Evolutionary conservation across 2,329 filamentous ascomycete genomes (phyloP).

Genomic region (Xylaria sp.): DNA sequence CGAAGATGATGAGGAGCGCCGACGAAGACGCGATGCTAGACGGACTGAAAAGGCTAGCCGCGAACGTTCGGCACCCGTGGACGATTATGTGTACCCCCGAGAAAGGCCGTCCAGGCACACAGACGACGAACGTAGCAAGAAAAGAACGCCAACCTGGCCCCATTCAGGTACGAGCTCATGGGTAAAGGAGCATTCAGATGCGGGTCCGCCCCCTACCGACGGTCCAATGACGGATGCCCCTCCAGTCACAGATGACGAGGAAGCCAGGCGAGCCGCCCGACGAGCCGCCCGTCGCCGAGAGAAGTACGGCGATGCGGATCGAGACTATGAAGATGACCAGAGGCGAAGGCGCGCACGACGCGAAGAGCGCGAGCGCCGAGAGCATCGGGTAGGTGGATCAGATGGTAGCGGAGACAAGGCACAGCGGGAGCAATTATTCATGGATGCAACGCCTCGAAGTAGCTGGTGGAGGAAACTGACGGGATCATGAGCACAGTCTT

Average conservation of each 20-base stretch:
- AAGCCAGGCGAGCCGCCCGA: slow-evolving; percentile 62
- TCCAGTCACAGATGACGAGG: slow-evolving; percentile 58
- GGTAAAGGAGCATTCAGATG: slow-evolving; percentile 73
- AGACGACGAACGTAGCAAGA: slow-evolving; percentile 51
- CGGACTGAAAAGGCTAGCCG: slow-evolving; percentile 56
- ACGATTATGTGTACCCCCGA: slow-evolving; percentile 58
- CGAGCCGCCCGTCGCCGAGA: slow-evolving; percentile 59
- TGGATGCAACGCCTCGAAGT: slow-evolving; percentile 61
- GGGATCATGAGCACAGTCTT: slow-evolving; percentile 43
- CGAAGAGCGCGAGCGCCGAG: slow-evolving; percentile 55
- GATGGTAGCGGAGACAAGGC: slow-evolving; percentile 52
- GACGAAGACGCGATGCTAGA: slow-evolving; percentile 64
- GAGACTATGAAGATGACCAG: slow-evolving; percentile 58
- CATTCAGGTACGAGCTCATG: slow-evolving; percentile 73
- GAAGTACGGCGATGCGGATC: slow-evolving; percentile 50
- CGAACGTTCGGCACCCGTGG: slow-evolving; percentile 57
- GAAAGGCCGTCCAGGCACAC: slow-evolving; percentile 52
- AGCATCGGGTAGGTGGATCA: slow-evolving; percentile 50
- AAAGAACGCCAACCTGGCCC: slow-evolving; percentile 62
- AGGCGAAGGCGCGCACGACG: slow-evolving; percentile 57
- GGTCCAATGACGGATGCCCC: slow-evolving; percentile 52
- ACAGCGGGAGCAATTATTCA: slow-evolving; percentile 56
- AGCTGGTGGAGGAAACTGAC: slow-evolving; percentile 71
- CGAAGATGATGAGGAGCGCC: slow-evolving; percentile 65
- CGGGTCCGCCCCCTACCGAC: slow-evolving; percentile 66